Evolutionary conservation across 495 filamentous ascomycete genomes (phyloP), one percentile per base, ranked within the genome.

Genomic region (Tuber aestivum): DNA sequence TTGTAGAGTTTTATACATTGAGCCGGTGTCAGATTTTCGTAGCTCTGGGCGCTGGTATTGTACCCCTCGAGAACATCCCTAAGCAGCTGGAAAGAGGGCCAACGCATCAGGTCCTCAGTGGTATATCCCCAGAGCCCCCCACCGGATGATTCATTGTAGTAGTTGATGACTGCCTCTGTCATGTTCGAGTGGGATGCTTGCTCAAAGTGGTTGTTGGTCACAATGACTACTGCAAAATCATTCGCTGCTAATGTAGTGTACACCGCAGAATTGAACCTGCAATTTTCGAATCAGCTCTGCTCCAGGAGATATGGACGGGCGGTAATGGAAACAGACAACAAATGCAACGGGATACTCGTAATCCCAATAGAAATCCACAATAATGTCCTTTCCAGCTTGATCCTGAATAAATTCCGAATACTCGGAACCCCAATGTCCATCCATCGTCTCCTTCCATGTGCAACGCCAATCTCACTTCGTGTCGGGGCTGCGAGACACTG

Each of bases 371-470:
- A 3, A 40, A 37, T 37, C 75, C 75, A 77, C 37, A 77, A 20
- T 27, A 45, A 3, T 18, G 48, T 38, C 42, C 75, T 77, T 32
- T 18, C 23, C 14, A 1, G 6, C 23, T 42, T 69, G n/a, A 77
- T 74, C 44, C 61, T 74, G 7, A 35, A 18, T 20, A 77, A 35
- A 32, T 77, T 77, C 37, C 65, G 70, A 21, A 77, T 41, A 37
- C 75, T 74, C n/a, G 71, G 69, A 23, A 77, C 72, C 0, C 75
- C 75, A 45, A 77, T 69, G n/a, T 74, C 72, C 40, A 77, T 40
- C 75, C 72, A 77, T 32, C 70, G 38, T 48, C 61, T 69, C 42
- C 68, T 70, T n/a, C 35, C 75, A 70, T 77, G 75, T 7, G 75
- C 75, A 3, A 9, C 70, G 70, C 74, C 72, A 32, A 77, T 38